Conservation (phyloP, 2,329 filamentous ascomycete species). For the Monosporascus sp. region DNA sequence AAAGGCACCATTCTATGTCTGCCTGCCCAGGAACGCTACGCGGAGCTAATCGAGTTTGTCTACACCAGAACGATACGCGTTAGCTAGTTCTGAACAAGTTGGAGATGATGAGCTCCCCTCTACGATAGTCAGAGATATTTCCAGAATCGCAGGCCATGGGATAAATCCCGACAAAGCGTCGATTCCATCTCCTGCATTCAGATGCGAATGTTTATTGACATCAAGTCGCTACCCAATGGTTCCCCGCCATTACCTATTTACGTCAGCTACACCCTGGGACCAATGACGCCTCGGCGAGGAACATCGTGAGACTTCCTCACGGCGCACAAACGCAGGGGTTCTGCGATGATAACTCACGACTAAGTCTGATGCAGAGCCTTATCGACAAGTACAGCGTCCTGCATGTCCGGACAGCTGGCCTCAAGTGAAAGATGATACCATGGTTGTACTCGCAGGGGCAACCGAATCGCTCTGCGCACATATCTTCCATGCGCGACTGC, state of each 20-base stretch:
- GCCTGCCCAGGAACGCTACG: slow-evolving; percentile 45
- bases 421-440: slow-evolving; percentile 4
- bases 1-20: slow-evolving; percentile 55
- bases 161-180: slow-evolving; percentile 40
- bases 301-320: slow-evolving; percentile 13
- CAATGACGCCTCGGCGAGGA: slow-evolving; percentile 28
- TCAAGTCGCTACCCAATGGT: slow-evolving; percentile 11
- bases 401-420: not conserved
- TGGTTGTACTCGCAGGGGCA: slow-evolving; percentile 23
- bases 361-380: slow-evolving; percentile 19
- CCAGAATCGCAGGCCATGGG: slow-evolving; percentile 21
- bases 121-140: slow-evolving; percentile 29
- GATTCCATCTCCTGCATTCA: slow-evolving; percentile 56
- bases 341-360: slow-evolving; percentile 7
- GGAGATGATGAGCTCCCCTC: slow-evolving; percentile 30
- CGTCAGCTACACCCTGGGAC: slow-evolving; percentile 55
- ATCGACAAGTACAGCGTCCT: slow-evolving; percentile 23
- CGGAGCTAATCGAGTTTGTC: slow-evolving; percentile 37
- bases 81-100: slow-evolving; percentile 9
- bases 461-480: slow-evolving; percentile 40
- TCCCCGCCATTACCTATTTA: slow-evolving; percentile 42
- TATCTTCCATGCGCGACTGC: slow-evolving; percentile 40
- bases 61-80: slow-evolving; percentile 30
- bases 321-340: not conserved
- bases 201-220: slow-evolving; percentile 35